A percentile compares a stretch with the other conserved stretches of the same genome.
phyloP scores from a whole-genome alignment of 2,329 filamentous ascomycete species.

The Neurospora sp. region DNA sequence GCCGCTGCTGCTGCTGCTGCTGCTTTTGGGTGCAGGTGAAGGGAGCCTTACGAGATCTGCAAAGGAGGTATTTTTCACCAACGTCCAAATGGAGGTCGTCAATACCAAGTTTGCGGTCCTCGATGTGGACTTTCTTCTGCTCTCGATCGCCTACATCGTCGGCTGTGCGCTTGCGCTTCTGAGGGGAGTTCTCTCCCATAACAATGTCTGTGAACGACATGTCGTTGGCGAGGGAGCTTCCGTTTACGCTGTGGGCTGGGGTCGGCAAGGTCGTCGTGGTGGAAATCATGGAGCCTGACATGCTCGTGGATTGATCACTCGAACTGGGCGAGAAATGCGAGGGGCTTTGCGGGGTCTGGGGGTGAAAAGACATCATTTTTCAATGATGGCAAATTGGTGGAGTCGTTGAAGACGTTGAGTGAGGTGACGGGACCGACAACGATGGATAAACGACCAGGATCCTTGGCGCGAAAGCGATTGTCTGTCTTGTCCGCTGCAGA shows the following conservation, averaged over 20 bases:
- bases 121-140: slow-evolving; percentile 53
- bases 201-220: slow-evolving; percentile 27
- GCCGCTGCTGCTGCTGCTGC: slow-evolving; percentile 5
- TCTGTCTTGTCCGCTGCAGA: slow-evolving; percentile 1
- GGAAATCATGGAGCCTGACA: slow-evolving; percentile 40
- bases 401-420: slow-evolving; percentile 25
- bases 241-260: slow-evolving; percentile 53
- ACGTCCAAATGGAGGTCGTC: slow-evolving; percentile 57
- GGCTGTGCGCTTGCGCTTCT: slow-evolving; percentile 52
- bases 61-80: slow-evolving; percentile 56
- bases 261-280: slow-evolving; percentile 48
- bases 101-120: slow-evolving; percentile 51
- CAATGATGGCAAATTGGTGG: slow-evolving; percentile 6
- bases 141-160: slow-evolving; percentile 47
- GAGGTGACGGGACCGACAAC: slow-evolving; percentile 5
- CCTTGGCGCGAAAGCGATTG: slow-evolving; percentile 11
- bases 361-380: slow-evolving; percentile 54
- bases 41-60: slow-evolving; percentile 57
- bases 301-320: slow-evolving; percentile 40
- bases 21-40: slow-evolving; percentile 21
- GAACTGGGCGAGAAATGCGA: slow-evolving; percentile 49
- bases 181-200: slow-evolving; percentile 42
- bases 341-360: slow-evolving; percentile 58
- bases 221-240: slow-evolving; percentile 36
- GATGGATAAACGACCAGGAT: slow-evolving; percentile 10